Evolutionary conservation across 148 eudicot species (phyloP).

Genomic region (Spergularia marina): DNA sequence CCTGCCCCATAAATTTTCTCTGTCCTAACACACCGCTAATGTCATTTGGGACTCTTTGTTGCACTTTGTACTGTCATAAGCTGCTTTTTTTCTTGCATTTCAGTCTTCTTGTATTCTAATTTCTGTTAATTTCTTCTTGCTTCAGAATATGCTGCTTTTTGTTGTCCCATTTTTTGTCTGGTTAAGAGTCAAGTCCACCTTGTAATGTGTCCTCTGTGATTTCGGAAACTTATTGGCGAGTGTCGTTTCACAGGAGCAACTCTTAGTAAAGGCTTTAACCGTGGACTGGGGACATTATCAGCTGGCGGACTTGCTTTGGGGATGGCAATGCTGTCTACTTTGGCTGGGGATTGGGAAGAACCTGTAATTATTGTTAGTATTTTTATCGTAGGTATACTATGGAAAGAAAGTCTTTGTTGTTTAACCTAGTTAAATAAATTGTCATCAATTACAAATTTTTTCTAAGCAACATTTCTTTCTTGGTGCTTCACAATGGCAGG

Average conservation of each 20-base stretch:
- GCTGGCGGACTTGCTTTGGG: slow-evolving; percentile 79
- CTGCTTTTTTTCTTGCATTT: background rate
- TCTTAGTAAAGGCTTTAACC: slow-evolving; percentile 81
- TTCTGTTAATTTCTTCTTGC: background rate
- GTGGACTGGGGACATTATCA: slow-evolving; percentile 73
- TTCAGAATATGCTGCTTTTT: background rate
- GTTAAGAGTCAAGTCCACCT: background rate
- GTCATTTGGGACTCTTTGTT: background rate
- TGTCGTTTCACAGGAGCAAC: slow-evolving; percentile 54
- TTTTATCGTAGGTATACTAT: slow-evolving; percentile 55
- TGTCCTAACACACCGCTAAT: background rate
- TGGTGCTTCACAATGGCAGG: slow-evolving; percentile 35
- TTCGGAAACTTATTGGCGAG: background rate
- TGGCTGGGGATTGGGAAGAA: slow-evolving; percentile 73
- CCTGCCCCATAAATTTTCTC: background rate
- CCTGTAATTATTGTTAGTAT: slow-evolving; percentile 54
- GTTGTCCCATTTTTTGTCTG: background rate
- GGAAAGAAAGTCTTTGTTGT: background rate
- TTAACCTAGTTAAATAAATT: background rate
- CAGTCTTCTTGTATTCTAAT: background rate
- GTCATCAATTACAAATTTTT: background rate
- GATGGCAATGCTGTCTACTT: slow-evolving; percentile 52
- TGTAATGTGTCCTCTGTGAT: background rate
- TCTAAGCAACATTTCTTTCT: slow-evolving; percentile 9
- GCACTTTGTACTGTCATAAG: background rate